Evolutionary conservation across 176 grass and related monocot species (phyloP), one percentile per base, ranked within the genome.

Genomic region (Raddia guianensis): DNA sequence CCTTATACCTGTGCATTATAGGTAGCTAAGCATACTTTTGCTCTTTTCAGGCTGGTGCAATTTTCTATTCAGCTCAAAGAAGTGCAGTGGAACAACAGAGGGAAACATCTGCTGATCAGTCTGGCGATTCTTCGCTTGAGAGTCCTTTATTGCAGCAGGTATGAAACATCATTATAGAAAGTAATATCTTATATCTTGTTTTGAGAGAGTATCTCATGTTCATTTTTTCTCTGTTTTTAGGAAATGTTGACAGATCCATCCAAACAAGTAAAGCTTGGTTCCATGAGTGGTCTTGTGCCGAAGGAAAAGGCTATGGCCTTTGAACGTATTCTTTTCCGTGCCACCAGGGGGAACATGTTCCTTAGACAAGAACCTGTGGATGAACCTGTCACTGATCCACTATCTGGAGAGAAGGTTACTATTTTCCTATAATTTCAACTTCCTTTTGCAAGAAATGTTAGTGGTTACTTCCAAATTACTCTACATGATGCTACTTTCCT

Each of bases 221-320:
- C 57, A 35, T 32, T 75, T 64, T 73, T 73, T 70, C 60, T 72
- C 18, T 47, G 37, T 11, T 85, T 16, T 11, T 65, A 98, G 95
- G 95, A 98, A 85, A 89, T 91, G 92, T 73, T 88, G 34, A 87
- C 32, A 57, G 95, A 98, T 89, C 95, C 92, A 72, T 91, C 88
- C 67, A 98, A 98, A 84, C 95, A 98, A 88, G 88, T 98, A 71
- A 94, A 91, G 53, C 89, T 98, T 67, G 95, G 95, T 49, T 98
- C 91, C 60, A 42, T 98, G n/a, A 89, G 90, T 89, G 95, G 95
- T 15, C 90, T 98, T 90, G 90, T 98, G 19, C 95, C 92, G 55
- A 94, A 98, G 78, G 92, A 98, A 81, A 98, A 95, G 84, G 80
- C 92, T 64, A 87, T 98, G 87, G 86, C 84, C 82, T 98, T 98